Evolutionary conservation across 1,284 basidiomycete genomes (phyloP).

Genomic region (Vanrija humicola): DNA sequence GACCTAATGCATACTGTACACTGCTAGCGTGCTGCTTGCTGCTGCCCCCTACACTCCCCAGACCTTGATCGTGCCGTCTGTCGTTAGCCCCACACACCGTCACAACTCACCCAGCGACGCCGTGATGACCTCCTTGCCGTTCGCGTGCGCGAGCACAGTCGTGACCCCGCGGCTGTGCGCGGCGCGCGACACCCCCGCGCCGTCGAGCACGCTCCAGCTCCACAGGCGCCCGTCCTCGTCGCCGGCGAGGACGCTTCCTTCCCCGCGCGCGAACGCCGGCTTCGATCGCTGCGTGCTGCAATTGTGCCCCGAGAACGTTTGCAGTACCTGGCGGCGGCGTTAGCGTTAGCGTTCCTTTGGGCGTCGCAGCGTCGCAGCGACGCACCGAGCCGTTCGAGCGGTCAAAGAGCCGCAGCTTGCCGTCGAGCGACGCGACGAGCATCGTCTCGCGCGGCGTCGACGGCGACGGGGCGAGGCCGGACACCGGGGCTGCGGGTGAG

Average conservation of each 20-base stretch:
- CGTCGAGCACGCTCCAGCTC: slow-evolving; percentile 89
- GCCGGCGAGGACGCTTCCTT: slow-evolving; percentile 76
- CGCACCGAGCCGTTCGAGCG: slow-evolving; percentile 64
- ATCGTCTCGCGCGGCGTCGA: slow-evolving; percentile 64
- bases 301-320: slow-evolving; percentile 73
- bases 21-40: not conserved
- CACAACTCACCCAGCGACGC: slow-evolving; percentile 62
- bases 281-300: slow-evolving; percentile 63
- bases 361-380: no score
- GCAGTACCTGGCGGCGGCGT: slow-evolving; percentile 55
- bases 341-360: not conserved
- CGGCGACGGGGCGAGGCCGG: slow-evolving; percentile 62
- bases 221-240: slow-evolving; percentile 85
- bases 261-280: slow-evolving; percentile 76
- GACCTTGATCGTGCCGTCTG: slow-evolving; percentile 41
- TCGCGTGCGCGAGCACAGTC: slow-evolving; percentile 49
- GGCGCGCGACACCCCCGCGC: slow-evolving; percentile 56
- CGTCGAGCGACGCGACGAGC: slow-evolving; percentile 78
- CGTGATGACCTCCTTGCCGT: slow-evolving; percentile 75
- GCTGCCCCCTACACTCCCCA: slow-evolving; percentile 19
- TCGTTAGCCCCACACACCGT: not conserved
- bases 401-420: slow-evolving; percentile 81
- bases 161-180: slow-evolving; percentile 72
- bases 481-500: slow-evolving; percentile 62
- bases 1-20: not conserved